A percentile compares a stretch with the other conserved stretches of the same genome.
Evolutionary conservation across 768 basidiomycete genomes (phyloP).

Genomic region (Porpolomopsis calyptriformis): DNA sequence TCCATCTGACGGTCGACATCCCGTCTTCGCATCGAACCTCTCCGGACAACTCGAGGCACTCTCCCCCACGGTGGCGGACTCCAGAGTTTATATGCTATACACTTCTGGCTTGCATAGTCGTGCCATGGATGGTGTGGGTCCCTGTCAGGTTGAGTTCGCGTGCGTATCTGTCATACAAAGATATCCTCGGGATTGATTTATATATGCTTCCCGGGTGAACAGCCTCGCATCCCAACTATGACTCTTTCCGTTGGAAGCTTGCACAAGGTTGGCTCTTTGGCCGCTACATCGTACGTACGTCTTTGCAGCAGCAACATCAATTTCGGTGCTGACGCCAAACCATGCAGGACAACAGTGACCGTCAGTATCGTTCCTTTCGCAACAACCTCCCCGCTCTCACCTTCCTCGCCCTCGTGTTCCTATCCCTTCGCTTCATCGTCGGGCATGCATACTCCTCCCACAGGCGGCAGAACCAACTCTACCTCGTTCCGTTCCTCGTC

Average conservation of each 20-base stretch:
- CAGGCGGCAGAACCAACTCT: slow-evolving; percentile 17
- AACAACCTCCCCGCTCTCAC: slow-evolving; percentile 61
- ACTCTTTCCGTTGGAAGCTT: slow-evolving; percentile 43
- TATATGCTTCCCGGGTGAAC: slow-evolving; percentile 3
- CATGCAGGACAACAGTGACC: slow-evolving; percentile 80
- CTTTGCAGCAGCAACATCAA: background rate
- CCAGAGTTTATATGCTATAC: slow-evolving; percentile 75
- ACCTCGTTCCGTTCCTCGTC: slow-evolving; percentile 48
- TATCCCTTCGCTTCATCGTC: slow-evolving; percentile 47
- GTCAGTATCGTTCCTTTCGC: slow-evolving; percentile 84
- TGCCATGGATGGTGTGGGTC: slow-evolving; percentile 70
- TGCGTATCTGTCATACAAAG: slow-evolving; percentile 33
- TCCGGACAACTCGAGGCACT: slow-evolving; percentile 12
- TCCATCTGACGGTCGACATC: slow-evolving; percentile 44
- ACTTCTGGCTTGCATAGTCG: slow-evolving; percentile 42
- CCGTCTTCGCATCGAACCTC: slow-evolving; percentile 30
- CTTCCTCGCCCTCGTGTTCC: slow-evolving; percentile 37
- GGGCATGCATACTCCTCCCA: slow-evolving; percentile 11
- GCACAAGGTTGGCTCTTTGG: slow-evolving; percentile 76
- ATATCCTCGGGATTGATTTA: background rate
- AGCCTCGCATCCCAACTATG: slow-evolving; percentile 73
- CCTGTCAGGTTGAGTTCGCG: slow-evolving; percentile 64
- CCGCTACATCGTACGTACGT: slow-evolving; percentile 56
- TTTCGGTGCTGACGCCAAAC: slow-evolving; percentile 6
- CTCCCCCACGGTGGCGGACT: slow-evolving; percentile 62